These are phyloP conservation scores for Eucalyptus curtisii DNA, from an alignment of 345 rosid species.

Conservation along the genomic window DNA sequence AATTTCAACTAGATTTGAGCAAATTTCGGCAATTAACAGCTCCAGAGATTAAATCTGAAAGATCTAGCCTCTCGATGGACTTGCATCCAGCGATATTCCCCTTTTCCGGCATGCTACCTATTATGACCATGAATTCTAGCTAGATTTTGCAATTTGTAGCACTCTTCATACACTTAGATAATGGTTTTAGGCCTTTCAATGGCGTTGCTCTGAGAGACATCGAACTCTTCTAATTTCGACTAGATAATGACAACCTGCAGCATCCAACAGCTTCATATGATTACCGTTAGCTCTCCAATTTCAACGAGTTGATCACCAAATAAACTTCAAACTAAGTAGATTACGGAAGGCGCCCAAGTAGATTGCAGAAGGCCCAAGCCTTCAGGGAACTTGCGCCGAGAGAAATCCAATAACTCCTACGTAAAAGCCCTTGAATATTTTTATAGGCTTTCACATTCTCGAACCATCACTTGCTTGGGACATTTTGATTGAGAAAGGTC, in stretches of 20 bases:
- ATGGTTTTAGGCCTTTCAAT: neutral
- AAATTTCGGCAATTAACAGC: rapidly evolving
- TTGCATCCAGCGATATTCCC: neutral
- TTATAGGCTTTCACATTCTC: neutral
- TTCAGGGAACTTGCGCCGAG: neutral
- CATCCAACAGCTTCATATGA: neutral
- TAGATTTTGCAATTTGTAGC: neutral
- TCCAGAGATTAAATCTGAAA: neutral
- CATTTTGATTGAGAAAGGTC: neutral
- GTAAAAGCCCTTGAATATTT: neutral
- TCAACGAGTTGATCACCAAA: neutral
- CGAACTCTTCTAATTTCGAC: neutral
- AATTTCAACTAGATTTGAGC: neutral
- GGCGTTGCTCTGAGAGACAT: neutral
- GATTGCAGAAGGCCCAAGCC: neutral
- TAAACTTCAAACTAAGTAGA: neutral
- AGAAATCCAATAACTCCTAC: neutral
- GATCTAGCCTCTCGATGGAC: neutral
- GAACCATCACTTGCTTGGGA: neutral
- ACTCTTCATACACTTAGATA: neutral
- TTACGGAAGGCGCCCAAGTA: neutral
- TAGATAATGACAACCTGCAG: neutral
- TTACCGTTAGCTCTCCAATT: rapidly evolving
- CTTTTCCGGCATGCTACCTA: neutral
- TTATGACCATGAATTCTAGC: neutral